phyloP scores from a whole-genome alignment of 768 basidiomycete species.

The Leucosporidium yakuticum region DNA sequence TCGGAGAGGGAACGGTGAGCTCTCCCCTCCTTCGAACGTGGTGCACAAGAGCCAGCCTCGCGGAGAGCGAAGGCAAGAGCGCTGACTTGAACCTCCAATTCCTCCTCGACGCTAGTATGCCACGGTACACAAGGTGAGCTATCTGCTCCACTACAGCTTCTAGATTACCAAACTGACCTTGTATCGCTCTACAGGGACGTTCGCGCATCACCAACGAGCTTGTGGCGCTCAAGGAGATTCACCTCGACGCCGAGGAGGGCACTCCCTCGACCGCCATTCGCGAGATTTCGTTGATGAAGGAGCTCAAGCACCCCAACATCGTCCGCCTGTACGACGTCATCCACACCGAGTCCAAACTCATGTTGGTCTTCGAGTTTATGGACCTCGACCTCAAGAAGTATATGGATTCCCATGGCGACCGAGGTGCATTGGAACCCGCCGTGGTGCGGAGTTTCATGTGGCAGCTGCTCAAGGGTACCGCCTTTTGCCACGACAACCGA shows the following conservation, averaged over 20 bases:
- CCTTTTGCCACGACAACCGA: slow-evolving; percentile 97
- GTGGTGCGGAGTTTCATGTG: slow-evolving; percentile 95
- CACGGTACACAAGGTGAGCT: slow-evolving; percentile 47
- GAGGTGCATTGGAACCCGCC: slow-evolving; percentile 76
- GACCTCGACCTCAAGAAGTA: slow-evolving; percentile 98
- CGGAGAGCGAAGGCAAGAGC: neutral
- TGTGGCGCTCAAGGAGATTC: slow-evolving; percentile 97
- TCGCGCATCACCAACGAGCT: slow-evolving; percentile 97
- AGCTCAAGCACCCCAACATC: slow-evolving; percentile 97
- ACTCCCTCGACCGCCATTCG: slow-evolving; percentile 98
- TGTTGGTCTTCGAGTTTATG: slow-evolving; percentile 97
- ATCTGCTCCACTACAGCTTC: neutral
- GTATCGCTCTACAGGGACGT: slow-evolving; percentile 58
- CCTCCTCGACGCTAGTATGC: slow-evolving; percentile 43
- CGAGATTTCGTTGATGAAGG: slow-evolving; percentile 99
- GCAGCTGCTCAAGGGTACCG: slow-evolving; percentile 92
- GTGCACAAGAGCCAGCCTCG: neutral
- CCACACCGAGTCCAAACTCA: slow-evolving; percentile 95
- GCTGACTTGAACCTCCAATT: slow-evolving; percentile 4
- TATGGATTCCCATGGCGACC: slow-evolving; percentile 96
- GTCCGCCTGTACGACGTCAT: slow-evolving; percentile 97
- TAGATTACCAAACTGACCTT: neutral
- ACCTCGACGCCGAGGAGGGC: slow-evolving; percentile 97
- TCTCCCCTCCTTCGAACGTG: neutral
- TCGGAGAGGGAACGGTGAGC: slow-evolving; percentile 43